Evolutionary conservation across 352 stramenopile species (phyloP), one percentile per base, ranked within the genome.

Genomic region (Pythium brachiatum): DNA sequence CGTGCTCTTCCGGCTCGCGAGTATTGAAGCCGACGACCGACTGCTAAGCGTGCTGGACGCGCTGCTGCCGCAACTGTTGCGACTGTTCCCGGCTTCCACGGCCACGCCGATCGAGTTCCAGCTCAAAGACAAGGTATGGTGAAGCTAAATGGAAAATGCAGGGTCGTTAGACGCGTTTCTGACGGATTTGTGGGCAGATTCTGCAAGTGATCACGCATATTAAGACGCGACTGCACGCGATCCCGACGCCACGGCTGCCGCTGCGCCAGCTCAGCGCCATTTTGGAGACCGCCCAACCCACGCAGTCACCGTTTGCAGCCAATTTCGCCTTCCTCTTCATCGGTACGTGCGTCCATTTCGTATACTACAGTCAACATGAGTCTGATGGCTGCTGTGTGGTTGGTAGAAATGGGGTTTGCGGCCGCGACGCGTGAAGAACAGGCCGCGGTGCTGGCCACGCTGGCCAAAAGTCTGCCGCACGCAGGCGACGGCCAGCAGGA

Each of bases 281-380:
- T 53, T 39, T 92, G n/a, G 43, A 51, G 21, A 21, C 23, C 12
- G 56, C 51, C 5, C 20, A 25, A 16, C 15, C 31, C 20, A 66
- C 66, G 18, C 38, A 70, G 8, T 72, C 76, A 2, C 71, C 76
- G 7, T 89, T 89, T 25, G 72, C 85, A 23, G 74, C 77, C 60
- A 91, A 86, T 56, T 76, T 94, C 64, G 73, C 81, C 3, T 74
- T 90, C 23, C 68, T 92, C 39, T 94, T 94, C 54, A 78, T 94
- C 26, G 83, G 82, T 91, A 36, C 34, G 66, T 64, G 16, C 6
- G 41, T 4, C 2, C 36, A 11, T 23, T 13, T 21, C 34, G 18
- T 23, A 32, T 38, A 20, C 7, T 13, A 6, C 18, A 1, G 29
- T 21, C 13, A 16, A 7, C 31, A 31, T 32, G 1, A 15, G 31